A percentile compares a stretch with the other conserved stretches of the same genome.
These are phyloP conservation scores for Wickerhamomyces alni DNA, from an alignment of 805 yeast species.

Conservation along the genomic window DNA sequence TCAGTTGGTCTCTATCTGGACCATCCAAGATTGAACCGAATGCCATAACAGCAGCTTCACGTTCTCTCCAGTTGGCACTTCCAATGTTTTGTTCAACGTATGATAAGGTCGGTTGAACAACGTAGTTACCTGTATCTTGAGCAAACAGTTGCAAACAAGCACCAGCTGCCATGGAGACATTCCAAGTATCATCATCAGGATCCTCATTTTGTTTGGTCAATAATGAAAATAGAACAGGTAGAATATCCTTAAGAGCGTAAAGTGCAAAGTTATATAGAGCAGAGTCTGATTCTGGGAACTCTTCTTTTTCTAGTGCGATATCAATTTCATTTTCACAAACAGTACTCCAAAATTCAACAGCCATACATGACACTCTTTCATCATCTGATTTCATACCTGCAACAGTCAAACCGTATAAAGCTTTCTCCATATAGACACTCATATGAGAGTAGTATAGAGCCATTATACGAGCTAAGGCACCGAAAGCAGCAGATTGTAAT, in stretches of 20 bases:
- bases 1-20: constrained; percentile 70
- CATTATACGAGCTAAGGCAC: constrained; percentile 91
- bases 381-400: constrained; percentile 82
- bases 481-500: constrained; percentile 91
- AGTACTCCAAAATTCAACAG: constrained; percentile 98
- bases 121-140: constrained; percentile 79
- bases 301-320: constrained; percentile 61
- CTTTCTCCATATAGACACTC: constrained; percentile 97
- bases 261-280: constrained; percentile 75
- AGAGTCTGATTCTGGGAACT: constrained; percentile 45
- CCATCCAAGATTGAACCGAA: constrained; percentile 97
- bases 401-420: constrained; percentile 83
- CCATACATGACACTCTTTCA: constrained; percentile 93
- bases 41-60: constrained; percentile 99
- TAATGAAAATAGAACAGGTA: constrained; percentile 77
- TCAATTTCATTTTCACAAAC: constrained; percentile 97
- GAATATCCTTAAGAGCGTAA: constrained; percentile 75
- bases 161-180: constrained; percentile 97
- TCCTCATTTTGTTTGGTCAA: constrained; percentile 89
- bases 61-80: constrained; percentile 66
- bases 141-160: constrained; percentile 94
- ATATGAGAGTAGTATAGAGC: constrained; percentile 80
- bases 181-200: constrained; percentile 95
- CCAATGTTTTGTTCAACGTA: constrained; percentile 76
- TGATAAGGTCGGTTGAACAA: constrained; percentile 76